Percentiles rank a stretch among this genome's conserved stretches.
Evolutionary conservation across 257 asterid species (phyloP).

Genomic region (Eustoma russellianum): DNA sequence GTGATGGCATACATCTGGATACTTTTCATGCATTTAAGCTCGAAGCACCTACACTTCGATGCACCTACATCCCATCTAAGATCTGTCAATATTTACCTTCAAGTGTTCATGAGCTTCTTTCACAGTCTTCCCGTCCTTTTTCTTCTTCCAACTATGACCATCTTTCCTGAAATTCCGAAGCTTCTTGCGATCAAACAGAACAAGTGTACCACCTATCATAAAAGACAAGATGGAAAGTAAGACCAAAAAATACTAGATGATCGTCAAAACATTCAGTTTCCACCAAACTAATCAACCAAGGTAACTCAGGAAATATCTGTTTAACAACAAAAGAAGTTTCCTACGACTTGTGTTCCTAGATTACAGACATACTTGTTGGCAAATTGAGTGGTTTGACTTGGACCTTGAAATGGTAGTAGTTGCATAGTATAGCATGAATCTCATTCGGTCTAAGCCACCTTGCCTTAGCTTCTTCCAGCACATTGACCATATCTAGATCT

Average conservation of each 20-base stretch:
- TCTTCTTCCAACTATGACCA: slow-evolving; percentile 95
- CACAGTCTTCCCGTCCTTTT: slow-evolving; percentile 87
- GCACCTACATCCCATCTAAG: not conserved
- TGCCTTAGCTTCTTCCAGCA: slow-evolving; percentile 66
- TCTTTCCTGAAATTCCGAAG: slow-evolving; percentile 91
- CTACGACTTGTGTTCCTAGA: not conserved
- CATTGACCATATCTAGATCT: slow-evolving; percentile 65
- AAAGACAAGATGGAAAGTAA: slow-evolving; percentile 1
- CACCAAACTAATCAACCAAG: too few species aligned
- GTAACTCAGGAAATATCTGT: too few species aligned
- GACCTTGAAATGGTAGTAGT: slow-evolving; percentile 56
- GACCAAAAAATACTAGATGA: too few species aligned
- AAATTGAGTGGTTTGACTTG: slow-evolving; percentile 75
- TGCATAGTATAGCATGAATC: slow-evolving; percentile 80
- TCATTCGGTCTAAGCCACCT: slow-evolving; percentile 96
- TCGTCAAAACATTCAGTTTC: too few species aligned
- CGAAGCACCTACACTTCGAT: not conserved
- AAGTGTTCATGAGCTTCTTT: slow-evolving; percentile 98
- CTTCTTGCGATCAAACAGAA: slow-evolving; percentile 90
- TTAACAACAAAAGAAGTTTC: too few species aligned
- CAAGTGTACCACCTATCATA: slow-evolving; percentile 61
- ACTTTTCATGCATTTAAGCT: not conserved
- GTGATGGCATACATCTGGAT: not conserved
- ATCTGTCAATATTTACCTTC: slow-evolving; percentile 40
- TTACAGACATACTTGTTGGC: slow-evolving; percentile 49